Evolutionary conservation across 441 rosid species (phyloP), one percentile per base, ranked within the genome.

Genomic region (Erysimum pusillum): DNA sequence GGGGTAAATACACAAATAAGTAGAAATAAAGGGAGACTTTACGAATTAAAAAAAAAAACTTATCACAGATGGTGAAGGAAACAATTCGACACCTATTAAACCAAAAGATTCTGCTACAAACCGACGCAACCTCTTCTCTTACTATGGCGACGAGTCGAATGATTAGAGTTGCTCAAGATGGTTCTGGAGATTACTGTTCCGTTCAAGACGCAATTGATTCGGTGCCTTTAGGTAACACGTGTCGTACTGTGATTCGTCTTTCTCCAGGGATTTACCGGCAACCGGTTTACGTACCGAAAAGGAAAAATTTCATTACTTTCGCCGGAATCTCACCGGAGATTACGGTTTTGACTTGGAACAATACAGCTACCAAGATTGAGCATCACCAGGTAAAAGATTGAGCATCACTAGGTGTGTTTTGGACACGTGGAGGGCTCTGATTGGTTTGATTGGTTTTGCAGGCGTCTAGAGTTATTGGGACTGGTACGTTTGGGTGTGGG

Each of bases 401-500:
- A 28, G 31, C 31, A 28, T 28, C 31, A 28, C 31, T 28, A 28
- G 31, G 31, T 28, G 31, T 0, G 53, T 14, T 42, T 44, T 25
- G 38, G 14, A 5, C 54, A 12, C 22, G 34, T 46, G 18, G 28
- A 9, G 10, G 52, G 54, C n/a, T 57, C 75, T 79, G 61, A 67
- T 66, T 73, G 20, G 46, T 48, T 35, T 32, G 67, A 15, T 18
- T 59, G 36, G 59, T 14, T 25, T 32, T 62, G 63, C 83, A 92
- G 98, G 87, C 81, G 4, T 38, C 90, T 44, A 82, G 98, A 76
- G 56, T 93, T 38, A 96, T 96, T 49, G 98, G 99, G 48, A 91
- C 94, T 10, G 97, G 98, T 49, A 96, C 99, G 15, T 96, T 93
- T 76, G 98, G 98, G 0, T 93, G 98, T 72, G 98, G 99, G 42